phyloP scores from a whole-genome alignment of 306 rosid genomes.

The Dryas octopetala region DNA sequence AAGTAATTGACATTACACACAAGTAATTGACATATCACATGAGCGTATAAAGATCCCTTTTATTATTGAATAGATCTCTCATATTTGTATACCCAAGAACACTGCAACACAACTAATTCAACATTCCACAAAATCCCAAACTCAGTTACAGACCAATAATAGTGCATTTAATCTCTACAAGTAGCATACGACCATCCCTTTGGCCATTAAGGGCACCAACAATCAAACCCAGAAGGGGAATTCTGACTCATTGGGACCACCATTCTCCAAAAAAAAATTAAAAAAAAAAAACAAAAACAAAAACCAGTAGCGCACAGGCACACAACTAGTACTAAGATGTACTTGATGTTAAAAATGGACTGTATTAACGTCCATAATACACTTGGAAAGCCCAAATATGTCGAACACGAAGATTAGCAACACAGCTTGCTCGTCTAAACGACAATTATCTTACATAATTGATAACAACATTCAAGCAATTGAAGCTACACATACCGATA shows the following conservation, averaged over 20 bases:
- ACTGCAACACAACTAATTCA: not conserved
- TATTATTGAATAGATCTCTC: not conserved
- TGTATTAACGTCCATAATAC: too few relatives aligned
- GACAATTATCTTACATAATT: not conserved
- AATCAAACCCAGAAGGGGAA: not conserved
- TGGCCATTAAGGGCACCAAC: not conserved
- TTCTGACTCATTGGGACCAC: not conserved
- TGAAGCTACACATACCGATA: not conserved
- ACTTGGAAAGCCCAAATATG: too few relatives aligned
- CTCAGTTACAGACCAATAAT: not conserved
- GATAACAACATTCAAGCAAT: not conserved
- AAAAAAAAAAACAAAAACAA: too few relatives aligned
- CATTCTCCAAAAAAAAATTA: not conserved
- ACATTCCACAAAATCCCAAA: not conserved
- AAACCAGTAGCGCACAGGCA: not conserved
- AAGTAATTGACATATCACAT: not conserved
- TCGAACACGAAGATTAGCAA: not conserved
- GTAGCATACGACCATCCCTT: not conserved
- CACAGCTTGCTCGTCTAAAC: not conserved
- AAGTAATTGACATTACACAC: not conserved
- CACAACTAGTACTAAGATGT: not conserved
- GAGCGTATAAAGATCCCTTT: not conserved
- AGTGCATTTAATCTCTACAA: not conserved
- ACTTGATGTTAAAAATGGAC: not conserved
- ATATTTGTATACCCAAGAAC: not conserved